Evolutionary conservation across 148 eudicot species (phyloP).

Genomic region (Oxyria digyna): DNA sequence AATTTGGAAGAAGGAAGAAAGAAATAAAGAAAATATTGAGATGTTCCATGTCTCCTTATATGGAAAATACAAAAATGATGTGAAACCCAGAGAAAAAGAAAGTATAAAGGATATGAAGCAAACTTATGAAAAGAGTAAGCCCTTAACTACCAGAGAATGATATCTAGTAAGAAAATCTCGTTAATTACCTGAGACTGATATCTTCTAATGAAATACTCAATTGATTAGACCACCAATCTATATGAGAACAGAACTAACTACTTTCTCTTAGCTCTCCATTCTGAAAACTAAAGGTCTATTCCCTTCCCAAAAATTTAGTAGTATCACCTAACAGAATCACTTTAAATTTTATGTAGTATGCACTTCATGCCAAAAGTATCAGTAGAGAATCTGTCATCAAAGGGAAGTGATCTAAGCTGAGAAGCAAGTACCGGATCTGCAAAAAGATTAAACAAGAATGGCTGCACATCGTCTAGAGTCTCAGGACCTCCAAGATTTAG

Average conservation of each 20-base stretch:
- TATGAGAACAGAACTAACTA: not conserved
- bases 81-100: no score
- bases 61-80: not conserved
- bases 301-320: not conserved
- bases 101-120: not conserved
- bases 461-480: conserved; percentile 95
- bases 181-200: no score
- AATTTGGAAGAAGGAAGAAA: not conserved
- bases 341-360: not conserved
- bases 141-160: not conserved
- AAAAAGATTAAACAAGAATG: conserved; percentile 90
- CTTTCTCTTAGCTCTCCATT: not conserved
- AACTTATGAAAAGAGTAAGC: not conserved
- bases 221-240: not conserved
- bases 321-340: not conserved
- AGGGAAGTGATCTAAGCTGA: not conserved
- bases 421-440: conserved; percentile 75
- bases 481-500: conserved; percentile 99
- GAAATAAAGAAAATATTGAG: not conserved
- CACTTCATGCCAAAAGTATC: not conserved
- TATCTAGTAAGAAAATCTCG: no score
- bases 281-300: not conserved
- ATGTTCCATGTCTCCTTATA: not conserved
- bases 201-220: not conserved
- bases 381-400: not conserved